These are phyloP conservation scores for Gracilariopsis chorda DNA, from an alignment of 23 red algal species.

Conservation along the genomic window DNA sequence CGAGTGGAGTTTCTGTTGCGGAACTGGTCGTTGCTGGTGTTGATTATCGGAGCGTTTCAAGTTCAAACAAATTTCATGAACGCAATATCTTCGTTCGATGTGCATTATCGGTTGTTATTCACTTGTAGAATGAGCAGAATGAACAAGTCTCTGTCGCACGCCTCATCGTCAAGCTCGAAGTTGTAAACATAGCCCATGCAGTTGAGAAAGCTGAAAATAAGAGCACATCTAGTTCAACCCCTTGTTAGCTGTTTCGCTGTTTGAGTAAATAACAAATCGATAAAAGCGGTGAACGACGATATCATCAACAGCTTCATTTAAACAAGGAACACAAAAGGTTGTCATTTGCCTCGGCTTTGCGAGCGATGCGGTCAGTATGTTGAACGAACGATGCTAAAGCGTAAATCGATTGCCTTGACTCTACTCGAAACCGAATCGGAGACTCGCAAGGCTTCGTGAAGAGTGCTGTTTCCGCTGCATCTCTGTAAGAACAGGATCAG, in stretches of 20 bases:
- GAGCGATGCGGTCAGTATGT: constrained; percentile 17
- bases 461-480: background rate
- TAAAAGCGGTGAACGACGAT: constrained; percentile 13
- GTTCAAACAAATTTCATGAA: too few relatives aligned
- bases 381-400: constrained; percentile 19
- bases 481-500: too few relatives aligned
- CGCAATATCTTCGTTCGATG: too few relatives aligned
- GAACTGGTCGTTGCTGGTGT: too few relatives aligned
- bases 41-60: too few relatives aligned
- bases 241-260: background rate
- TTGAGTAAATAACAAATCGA: constrained; percentile 5
- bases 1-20: too few relatives aligned
- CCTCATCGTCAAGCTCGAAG: too few relatives aligned
- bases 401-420: constrained; percentile 15
- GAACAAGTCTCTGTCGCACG: too few relatives aligned
- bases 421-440: constrained; percentile 11
- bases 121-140: too few relatives aligned
- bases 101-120: too few relatives aligned
- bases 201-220: too few relatives aligned
- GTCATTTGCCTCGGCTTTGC: constrained; percentile 31
- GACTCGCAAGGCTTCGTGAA: constrained; percentile 24
- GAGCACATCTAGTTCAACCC: constrained; percentile 2
- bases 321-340: constrained; percentile 31
- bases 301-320: constrained; percentile 35
- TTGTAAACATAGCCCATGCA: too few relatives aligned